Base-by-base conservation (phyloP, 176 grass and related monocot species). In the Triticum dicoccoides region DNA sequence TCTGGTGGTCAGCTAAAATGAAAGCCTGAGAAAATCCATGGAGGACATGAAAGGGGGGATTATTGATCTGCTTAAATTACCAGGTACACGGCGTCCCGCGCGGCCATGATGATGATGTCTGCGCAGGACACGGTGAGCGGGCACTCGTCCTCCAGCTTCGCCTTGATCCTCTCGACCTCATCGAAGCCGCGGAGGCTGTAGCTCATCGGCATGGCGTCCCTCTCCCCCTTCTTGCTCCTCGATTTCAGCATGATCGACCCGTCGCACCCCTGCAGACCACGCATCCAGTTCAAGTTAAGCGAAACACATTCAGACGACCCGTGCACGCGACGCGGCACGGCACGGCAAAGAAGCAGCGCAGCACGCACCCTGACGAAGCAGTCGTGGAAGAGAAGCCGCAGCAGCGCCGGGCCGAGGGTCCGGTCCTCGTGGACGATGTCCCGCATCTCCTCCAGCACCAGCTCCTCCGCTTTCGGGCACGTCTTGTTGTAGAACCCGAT, bases 61-160 rank as follows among this genome's bases (percentile, higher is more conserved):
- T 80, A 8, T 14, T 14, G 9, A 5, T 25, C 15, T 12, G 47
- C 5, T 69, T 87, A 89, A 92, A 13, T 42, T 75, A 75, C 91
- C 84, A 92, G 83, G 85, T 13, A 39, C 13, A 92, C 88, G 76
- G 88, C 91, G 71, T 92, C 91, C 38, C 91, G 80, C 23, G 91
- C 88, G 13, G 91, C 91, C 84, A 92, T 75, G 83, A 77, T 81
- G 80, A 92, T 87, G 83, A 90, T 92, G 85, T 92, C 91, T 27
- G 91, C 87, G 76, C 91, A 92, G 41, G 91, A 92, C 30, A 92
- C 91, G 69, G 85, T 86, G 2, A 87, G 58, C 84, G 88, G 91
- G 80, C 91, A 92, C 52, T 5, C 91, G 37, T 9, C 77, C 84
- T 92, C 91, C 82, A 92, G 75, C 91, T 65, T 92, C 10, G 88